phyloP scores from a whole-genome alignment of 192 early-diverging fungal species.

The Linnemannia zychae region DNA sequence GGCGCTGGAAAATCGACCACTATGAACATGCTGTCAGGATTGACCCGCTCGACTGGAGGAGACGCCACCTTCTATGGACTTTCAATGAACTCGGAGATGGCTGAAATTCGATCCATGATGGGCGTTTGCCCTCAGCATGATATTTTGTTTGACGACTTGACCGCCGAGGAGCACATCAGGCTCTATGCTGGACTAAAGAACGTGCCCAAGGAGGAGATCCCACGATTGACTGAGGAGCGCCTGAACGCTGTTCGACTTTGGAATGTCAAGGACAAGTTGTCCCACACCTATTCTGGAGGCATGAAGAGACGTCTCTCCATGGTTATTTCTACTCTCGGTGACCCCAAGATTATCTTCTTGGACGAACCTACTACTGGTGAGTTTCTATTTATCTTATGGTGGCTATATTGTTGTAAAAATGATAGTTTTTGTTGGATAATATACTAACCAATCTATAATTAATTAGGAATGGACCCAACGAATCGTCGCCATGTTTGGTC shows the following conservation, averaged over 20 bases:
- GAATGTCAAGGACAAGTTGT: conserved; percentile 72
- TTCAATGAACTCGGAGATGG: conserved; percentile 70
- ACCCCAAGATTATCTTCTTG: conserved; percentile 76
- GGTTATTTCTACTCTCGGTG: conserved; percentile 80
- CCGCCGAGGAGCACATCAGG: conserved; percentile 78
- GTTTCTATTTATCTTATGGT: not conserved
- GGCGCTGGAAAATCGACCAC: conserved; percentile 85
- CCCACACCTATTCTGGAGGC: conserved; percentile 80
- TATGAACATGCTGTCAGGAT: conserved; percentile 84
- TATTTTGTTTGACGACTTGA: conserved; percentile 82
- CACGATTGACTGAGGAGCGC: conserved; percentile 71
- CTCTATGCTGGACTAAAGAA: conserved; percentile 85
- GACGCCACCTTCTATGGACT: conserved; percentile 78
- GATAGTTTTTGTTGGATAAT: not conserved
- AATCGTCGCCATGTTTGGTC: conserved; percentile 84
- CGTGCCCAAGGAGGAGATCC: conserved; percentile 66
- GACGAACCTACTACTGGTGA: conserved; percentile 73
- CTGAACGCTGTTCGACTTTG: conserved; percentile 76
- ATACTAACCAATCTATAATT: not conserved
- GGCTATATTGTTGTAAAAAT: no score
- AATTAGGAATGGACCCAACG: conserved; percentile 83
- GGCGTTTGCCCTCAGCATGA: conserved; percentile 86
- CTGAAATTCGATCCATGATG: conserved; percentile 76
- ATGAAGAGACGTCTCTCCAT: conserved; percentile 83
- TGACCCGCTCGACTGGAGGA: conserved; percentile 74